Conservation (phyloP, 2,329 filamentous ascomycete species). For the Colletotrichum destructivum region DNA sequence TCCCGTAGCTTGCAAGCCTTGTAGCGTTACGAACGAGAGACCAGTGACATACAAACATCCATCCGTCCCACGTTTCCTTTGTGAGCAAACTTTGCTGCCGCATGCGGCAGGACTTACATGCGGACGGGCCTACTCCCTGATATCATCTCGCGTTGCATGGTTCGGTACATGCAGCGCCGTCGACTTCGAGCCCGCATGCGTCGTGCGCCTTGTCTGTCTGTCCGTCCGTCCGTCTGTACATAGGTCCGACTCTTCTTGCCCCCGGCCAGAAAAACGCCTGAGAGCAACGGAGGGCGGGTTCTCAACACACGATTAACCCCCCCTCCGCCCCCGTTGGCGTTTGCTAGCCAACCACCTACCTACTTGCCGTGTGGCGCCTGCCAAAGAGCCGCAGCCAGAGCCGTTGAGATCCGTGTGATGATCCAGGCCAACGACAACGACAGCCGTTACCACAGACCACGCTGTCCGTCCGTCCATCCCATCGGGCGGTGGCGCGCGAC, state of each 20-base stretch:
- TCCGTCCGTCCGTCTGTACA: not conserved
- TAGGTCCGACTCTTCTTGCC: not conserved
- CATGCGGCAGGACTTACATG: not conserved
- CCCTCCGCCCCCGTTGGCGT: not conserved
- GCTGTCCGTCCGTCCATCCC: not conserved
- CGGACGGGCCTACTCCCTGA: not conserved
- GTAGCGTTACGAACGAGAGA: not conserved
- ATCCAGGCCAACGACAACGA: too few relatives aligned
- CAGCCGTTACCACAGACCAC: not conserved
- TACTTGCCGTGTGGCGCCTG: not conserved
- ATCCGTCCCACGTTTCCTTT: not conserved
- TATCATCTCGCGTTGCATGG: not conserved
- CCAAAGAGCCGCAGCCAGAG: not conserved
- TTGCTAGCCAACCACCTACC: not conserved
- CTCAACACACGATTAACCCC: not conserved
- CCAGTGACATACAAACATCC: not conserved
- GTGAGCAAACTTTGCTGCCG: not conserved
- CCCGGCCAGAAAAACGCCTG: not conserved
- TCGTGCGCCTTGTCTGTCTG: not conserved
- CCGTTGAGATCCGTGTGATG: too few relatives aligned
- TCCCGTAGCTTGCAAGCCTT: not conserved
- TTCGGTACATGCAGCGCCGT: slow-evolving; percentile 1
- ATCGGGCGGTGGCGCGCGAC: not conserved
- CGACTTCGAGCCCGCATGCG: not conserved
- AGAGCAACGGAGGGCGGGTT: not conserved